Evolutionary conservation across 176 grass and related monocot species (phyloP), one percentile per base, ranked within the genome.

Genomic region (Oryza australiensis): DNA sequence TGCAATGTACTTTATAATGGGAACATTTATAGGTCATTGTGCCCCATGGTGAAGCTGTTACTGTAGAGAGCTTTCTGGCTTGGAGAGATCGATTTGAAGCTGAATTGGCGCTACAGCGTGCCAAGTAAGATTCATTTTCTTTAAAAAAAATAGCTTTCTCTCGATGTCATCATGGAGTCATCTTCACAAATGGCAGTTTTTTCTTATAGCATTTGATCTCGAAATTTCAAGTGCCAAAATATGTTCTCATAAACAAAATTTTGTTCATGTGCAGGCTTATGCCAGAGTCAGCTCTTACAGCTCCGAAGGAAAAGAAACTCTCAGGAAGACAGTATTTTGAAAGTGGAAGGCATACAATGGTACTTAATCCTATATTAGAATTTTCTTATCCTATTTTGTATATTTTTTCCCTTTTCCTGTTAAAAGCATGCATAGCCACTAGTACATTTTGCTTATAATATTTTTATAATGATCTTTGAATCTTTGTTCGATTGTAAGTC

Each of bases 61-160:
- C 93, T 30, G 65, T 96, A 11, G 93, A 99, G 55, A 95, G 91
- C 76, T 99, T 99, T 62, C 9, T 99, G 80, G 89, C 91, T 57
- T 99, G 97, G 97, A 99, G 97, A 92, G 97, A 95, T 75, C 91
- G 79, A 37, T 99, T 94, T 85, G 97, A 99, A 95, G 97, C 93
- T 92, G 97, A 99, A 70, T 79, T 99, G 60, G 93, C 93, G 11
- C 66, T 99, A 62, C 93, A 95, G 72, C 89, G 87, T 87, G 96
- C 93, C 57, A 99, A 99, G 96, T 99, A 95, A 93, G 85, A 66
- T 76, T 34, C 7, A 66, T 80, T 74, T 62, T 76, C 49, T 76
- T 35, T 29, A 5, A 69, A 23, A 6, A 23, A 23, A 6, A 28
- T 70, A 76, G 13, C 55, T 85, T 85, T 30, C 34, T 59, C 53